These are phyloP conservation scores for Arthrobotrys iridis DNA, from an alignment of 2,329 filamentous ascomycete species.

Conservation along the genomic window DNA sequence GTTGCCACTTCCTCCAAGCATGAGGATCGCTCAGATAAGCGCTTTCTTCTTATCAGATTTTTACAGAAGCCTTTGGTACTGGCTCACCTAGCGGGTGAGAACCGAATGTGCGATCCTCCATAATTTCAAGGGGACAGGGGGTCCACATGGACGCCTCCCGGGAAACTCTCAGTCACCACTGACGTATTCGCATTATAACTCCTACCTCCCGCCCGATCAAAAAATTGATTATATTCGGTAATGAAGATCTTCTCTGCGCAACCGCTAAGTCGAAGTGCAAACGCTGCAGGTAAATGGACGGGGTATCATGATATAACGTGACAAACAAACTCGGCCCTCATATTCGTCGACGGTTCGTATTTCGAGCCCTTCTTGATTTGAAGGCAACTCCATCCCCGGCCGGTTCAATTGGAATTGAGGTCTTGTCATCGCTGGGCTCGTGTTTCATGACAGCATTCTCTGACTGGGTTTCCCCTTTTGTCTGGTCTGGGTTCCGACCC, in stretches of 20 bases:
- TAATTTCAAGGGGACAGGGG: constrained; percentile 40
- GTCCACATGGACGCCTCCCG: constrained; percentile 43
- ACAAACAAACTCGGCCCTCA: constrained; percentile 19
- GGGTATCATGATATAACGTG: constrained; percentile 18
- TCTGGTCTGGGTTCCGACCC: constrained; percentile 26
- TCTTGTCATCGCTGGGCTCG: constrained; percentile 39
- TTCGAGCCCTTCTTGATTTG: constrained; percentile 80
- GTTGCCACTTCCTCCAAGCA: background rate
- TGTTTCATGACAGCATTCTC: constrained; percentile 48
- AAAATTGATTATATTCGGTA: constrained; percentile 5
- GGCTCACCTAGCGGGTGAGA: background rate
- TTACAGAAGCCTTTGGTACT: background rate
- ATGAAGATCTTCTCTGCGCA: constrained; percentile 6
- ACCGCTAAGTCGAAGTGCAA: constrained; percentile 19
- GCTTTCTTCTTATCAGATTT: constrained; percentile 19
- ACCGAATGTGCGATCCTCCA: constrained; percentile 30
- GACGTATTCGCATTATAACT: constrained; percentile 19
- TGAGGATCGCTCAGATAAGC: constrained; percentile 22
- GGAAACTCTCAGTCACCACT: constrained; percentile 31
- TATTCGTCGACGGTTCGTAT: constrained; percentile 59
- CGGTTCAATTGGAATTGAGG: constrained; percentile 36
- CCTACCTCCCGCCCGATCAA: constrained; percentile 15
- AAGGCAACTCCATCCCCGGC: constrained; percentile 70
- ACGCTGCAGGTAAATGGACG: constrained; percentile 17
- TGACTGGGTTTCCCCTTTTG: constrained; percentile 55